Conservation (phyloP, 176 grass and related monocot species). For the Thinopyrum elongatum region DNA sequence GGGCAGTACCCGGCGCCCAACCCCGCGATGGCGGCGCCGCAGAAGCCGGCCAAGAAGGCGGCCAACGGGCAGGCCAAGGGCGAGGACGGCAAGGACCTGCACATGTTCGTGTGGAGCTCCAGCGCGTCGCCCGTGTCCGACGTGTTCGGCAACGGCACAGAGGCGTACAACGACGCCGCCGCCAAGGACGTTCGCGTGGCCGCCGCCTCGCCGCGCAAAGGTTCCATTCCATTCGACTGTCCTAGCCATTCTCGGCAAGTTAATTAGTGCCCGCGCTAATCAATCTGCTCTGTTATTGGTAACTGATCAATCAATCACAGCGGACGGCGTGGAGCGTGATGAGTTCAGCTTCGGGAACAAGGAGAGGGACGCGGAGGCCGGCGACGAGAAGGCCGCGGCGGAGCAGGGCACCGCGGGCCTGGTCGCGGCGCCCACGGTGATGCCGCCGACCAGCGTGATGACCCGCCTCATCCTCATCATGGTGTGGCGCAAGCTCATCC, state of each 20-base stretch:
- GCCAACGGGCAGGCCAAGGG: constrained; percentile 73
- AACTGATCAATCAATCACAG: constrained; percentile 16
- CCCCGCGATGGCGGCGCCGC: constrained; percentile 33
- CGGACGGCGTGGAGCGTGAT: constrained; percentile 62
- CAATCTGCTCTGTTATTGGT: background rate
- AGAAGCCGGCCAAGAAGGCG: constrained; percentile 29
- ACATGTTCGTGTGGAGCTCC: constrained; percentile 99
- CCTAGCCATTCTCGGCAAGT: background rate
- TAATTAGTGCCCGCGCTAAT: background rate
- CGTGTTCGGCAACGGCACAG: constrained; percentile 76
- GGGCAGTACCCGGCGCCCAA: constrained; percentile 58
- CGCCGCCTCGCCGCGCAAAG: constrained; percentile 80
- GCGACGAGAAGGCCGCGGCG: constrained; percentile 56
- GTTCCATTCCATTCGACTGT: background rate
- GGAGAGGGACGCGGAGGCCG: constrained; percentile 57
- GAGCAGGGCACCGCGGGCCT: constrained; percentile 16
- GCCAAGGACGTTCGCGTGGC: constrained; percentile 73
- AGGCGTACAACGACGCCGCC: constrained; percentile 53
- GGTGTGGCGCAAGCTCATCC: constrained; percentile 99
- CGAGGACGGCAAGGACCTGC: constrained; percentile 90
- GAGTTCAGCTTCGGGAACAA: constrained; percentile 91
- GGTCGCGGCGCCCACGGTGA: constrained; percentile 28
- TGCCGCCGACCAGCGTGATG: constrained; percentile 98
- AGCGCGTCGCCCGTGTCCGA: constrained; percentile 98
- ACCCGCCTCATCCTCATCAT: constrained; percentile 97